Evolutionary conservation across 306 rosid species (phyloP).

Genomic region (Trichosanthes cucumerina): DNA sequence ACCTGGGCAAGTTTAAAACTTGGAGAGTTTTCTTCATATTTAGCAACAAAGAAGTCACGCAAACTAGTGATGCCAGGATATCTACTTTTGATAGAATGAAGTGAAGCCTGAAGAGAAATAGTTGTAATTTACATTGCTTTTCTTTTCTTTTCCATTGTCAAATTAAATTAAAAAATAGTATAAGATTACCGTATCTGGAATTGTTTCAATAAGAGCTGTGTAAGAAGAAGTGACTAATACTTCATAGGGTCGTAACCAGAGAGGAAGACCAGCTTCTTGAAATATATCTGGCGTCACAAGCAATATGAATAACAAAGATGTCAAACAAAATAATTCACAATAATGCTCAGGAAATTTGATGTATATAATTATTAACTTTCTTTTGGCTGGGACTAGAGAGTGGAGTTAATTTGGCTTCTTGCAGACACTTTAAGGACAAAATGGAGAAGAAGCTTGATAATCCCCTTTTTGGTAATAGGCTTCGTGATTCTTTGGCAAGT

Average conservation of each 20-base stretch:
- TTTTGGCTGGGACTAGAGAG: not conserved
- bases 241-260: constrained; percentile 98
- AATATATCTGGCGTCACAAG: constrained; percentile 73
- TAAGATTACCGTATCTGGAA: constrained; percentile 83
- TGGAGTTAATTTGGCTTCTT: not conserved
- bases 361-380: not conserved
- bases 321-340: not conserved
- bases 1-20: constrained; percentile 99
- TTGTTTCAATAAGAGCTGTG: constrained; percentile 95
- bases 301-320: constrained; percentile 5
- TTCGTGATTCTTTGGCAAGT: not conserved
- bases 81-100: constrained; percentile 96
- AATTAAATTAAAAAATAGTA: constrained; percentile 18
- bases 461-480: not conserved
- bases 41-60: constrained; percentile 85
- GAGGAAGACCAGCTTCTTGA: constrained; percentile 99
- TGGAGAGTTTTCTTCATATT: constrained; percentile 84
- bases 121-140: not conserved
- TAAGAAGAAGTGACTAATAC: constrained; percentile 91
- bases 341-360: not conserved
- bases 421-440: not conserved
- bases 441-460: not conserved
- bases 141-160: constrained; percentile 4
- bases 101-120: constrained; percentile 65
- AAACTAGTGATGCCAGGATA: constrained; percentile 64